phyloP scores from a whole-genome alignment of 495 filamentous ascomycete genomes.

The Lasiosphaeriaceae sp. region DNA sequence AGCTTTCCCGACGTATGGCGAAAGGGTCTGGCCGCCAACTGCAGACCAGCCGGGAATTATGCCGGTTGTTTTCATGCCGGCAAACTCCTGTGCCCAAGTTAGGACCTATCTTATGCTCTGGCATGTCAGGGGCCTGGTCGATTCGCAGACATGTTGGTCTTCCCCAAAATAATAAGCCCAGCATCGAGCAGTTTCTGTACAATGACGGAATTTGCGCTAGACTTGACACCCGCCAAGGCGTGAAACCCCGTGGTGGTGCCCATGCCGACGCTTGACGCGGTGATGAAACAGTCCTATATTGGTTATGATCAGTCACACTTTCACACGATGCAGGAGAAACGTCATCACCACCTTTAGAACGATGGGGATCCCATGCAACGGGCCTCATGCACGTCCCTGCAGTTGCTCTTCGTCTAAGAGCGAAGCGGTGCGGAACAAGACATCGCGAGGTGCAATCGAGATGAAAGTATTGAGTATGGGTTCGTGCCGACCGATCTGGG shows the following conservation, averaged over 20 bases:
- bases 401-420: conserved; percentile 54
- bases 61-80: conserved; percentile 27
- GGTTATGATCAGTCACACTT: background rate
- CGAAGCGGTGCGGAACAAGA: conserved; percentile 36
- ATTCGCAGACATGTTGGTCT: conserved; percentile 33
- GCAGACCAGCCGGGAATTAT: conserved; percentile 44
- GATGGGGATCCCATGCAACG: conserved; percentile 43
- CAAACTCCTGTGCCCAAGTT: conserved; percentile 16
- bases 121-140: background rate
- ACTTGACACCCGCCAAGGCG: background rate
- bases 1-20: conserved; percentile 39
- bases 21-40: conserved; percentile 38
- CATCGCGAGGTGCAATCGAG: conserved; percentile 53
- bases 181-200: conserved; percentile 23
- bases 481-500: conserved; percentile 48
- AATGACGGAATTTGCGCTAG: background rate
- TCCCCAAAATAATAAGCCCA: conserved; percentile 41
- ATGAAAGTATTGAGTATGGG: conserved; percentile 47
- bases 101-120: background rate
- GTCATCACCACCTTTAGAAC: conserved; percentile 5
- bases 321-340: too few species aligned
- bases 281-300: background rate
- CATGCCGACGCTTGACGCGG: background rate
- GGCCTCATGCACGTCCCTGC: conserved; percentile 39
- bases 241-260: background rate